Percentiles rank a stretch among this genome's conserved stretches.
These are phyloP conservation scores for Pseudogymnoascus sp. DNA, from an alignment of 2,329 filamentous ascomycete genomes.

Conservation along the genomic window DNA sequence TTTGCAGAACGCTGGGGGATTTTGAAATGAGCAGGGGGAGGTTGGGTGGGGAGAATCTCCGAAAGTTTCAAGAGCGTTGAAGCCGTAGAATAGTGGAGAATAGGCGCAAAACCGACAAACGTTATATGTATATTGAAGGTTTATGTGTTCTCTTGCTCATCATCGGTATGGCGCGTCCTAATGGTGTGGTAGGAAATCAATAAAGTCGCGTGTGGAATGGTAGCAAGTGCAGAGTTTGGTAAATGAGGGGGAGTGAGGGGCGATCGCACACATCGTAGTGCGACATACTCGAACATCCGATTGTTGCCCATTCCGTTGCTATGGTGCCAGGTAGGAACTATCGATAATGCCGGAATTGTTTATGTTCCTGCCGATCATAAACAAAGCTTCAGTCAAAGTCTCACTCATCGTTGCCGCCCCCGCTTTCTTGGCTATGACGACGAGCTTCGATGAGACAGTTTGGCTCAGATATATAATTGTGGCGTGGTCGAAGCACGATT, in stretches of 20 bases:
- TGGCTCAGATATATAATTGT: neutral
- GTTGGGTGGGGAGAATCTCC: neutral
- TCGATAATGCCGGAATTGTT: neutral
- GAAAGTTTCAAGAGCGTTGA: neutral
- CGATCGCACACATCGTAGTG: neutral
- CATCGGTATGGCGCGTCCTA: neutral
- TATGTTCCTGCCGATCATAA: slow-evolving; percentile 1
- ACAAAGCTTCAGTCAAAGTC: neutral
- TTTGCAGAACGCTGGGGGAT: neutral
- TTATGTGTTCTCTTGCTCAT: neutral
- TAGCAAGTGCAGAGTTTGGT: neutral
- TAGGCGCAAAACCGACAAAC: neutral
- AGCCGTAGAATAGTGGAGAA: neutral
- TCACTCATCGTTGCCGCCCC: neutral
- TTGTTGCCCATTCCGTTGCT: neutral
- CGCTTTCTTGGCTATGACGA: slow-evolving; percentile 1
- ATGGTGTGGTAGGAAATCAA: neutral
- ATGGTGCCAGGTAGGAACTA: neutral
- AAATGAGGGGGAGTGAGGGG: neutral
- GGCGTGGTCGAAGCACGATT: neutral
- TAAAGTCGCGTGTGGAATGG: neutral
- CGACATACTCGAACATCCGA: neutral
- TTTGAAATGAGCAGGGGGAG: neutral
- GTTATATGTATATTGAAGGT: neutral
- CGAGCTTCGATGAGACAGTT: neutral